Conservation (phyloP, 2,329 filamentous ascomycete species). For the Phaeosphaeria sp. region DNA sequence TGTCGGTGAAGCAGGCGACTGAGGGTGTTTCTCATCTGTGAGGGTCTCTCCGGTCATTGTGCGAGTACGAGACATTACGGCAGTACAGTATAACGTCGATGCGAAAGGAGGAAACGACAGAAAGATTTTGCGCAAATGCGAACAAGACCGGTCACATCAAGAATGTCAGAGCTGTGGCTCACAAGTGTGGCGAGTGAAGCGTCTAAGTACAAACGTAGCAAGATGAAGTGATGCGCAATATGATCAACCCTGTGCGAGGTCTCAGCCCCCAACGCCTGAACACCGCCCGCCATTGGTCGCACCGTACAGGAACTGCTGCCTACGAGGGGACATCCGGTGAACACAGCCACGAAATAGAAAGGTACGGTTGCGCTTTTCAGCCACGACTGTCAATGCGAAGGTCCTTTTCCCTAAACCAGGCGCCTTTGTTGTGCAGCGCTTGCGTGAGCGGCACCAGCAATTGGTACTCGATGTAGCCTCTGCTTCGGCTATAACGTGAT, state of each 20-base stretch:
- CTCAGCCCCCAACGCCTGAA: slow-evolving; percentile 5
- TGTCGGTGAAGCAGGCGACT: slow-evolving; percentile 37
- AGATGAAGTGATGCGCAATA: neutral
- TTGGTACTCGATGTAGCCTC: slow-evolving; percentile 39
- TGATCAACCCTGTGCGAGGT: neutral
- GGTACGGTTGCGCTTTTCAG: slow-evolving; percentile 16
- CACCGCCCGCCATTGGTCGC: slow-evolving; percentile 27
- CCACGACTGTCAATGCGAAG: slow-evolving; percentile 12
- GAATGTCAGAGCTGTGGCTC: slow-evolving; percentile 29
- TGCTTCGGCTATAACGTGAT: slow-evolving; percentile 11
- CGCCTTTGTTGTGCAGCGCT: slow-evolving; percentile 27
- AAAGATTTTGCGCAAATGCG: slow-evolving; percentile 8
- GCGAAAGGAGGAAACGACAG: slow-evolving; percentile 5
- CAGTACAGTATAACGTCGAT: slow-evolving; percentile 5
- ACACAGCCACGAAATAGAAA: slow-evolving; percentile 31
- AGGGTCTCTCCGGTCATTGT: slow-evolving; percentile 43
- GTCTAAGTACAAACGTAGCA: slow-evolving; percentile 27
- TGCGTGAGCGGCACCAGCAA: slow-evolving; percentile 20
- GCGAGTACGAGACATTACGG: slow-evolving; percentile 13
- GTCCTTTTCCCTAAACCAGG: slow-evolving; percentile 39
- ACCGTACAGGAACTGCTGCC: slow-evolving; percentile 18
- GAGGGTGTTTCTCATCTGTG: slow-evolving; percentile 29
- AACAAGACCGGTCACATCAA: slow-evolving; percentile 15
- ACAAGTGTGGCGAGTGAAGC: slow-evolving; percentile 32
- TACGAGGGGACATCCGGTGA: slow-evolving; percentile 15